Evolutionary conservation across 345 rosid genomes (phyloP).

Genomic region (Turnera subulata): DNA sequence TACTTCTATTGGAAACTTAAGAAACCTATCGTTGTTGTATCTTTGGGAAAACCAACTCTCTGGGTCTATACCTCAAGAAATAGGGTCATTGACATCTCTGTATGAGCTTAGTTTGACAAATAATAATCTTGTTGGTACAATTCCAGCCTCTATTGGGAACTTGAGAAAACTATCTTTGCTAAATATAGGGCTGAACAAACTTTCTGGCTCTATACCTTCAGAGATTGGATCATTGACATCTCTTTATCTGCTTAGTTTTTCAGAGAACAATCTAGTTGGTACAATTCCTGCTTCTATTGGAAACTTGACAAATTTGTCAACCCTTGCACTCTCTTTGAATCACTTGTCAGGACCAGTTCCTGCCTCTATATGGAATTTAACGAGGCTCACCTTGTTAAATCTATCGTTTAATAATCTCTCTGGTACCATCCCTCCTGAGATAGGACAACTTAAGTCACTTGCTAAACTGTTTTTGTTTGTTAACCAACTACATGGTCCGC

Average conservation of each 20-base stretch:
- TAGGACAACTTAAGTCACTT: not conserved
- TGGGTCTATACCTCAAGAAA: not conserved
- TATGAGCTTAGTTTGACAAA: not conserved
- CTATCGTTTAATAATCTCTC: not conserved
- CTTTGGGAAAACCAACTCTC: not conserved
- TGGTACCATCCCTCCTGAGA: not conserved
- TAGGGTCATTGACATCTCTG: not conserved
- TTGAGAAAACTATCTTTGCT: not conserved
- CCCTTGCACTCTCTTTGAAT: not conserved
- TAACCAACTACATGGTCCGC: not conserved
- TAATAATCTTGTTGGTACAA: not conserved
- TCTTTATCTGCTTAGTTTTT: too few species aligned
- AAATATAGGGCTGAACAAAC: too few species aligned
- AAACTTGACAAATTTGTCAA: too few species aligned
- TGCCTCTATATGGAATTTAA: not conserved
- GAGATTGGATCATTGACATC: too few species aligned
- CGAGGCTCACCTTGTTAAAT: not conserved
- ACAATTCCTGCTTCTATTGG: too few species aligned
- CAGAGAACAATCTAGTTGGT: too few species aligned
- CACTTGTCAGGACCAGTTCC: not conserved
- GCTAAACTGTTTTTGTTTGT: too few species aligned
- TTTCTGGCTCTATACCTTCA: too few species aligned
- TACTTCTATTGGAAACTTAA: not conserved
- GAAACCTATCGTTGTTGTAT: not conserved
- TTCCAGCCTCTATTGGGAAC: slow-evolving; percentile 4